Evolutionary conservation across 2,329 filamentous ascomycete genomes (phyloP), one percentile per base, ranked within the genome.

Genomic region (Xenosphaeropsis pyriputrescens): DNA sequence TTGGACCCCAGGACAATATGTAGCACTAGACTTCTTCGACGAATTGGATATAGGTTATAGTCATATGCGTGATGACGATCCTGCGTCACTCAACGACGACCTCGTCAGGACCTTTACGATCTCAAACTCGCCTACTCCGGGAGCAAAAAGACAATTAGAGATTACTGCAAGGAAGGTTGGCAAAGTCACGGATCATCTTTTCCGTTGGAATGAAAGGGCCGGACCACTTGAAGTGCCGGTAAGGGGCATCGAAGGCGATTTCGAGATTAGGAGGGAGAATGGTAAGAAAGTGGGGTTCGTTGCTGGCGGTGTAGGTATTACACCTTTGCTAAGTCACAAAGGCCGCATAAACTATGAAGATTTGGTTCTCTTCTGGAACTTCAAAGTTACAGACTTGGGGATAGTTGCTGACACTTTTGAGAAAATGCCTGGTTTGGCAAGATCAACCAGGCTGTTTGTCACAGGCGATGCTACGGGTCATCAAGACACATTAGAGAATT

Each of bases 51-150:
- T 65, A 9, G 85, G 85, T 1, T 93, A 85, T 56, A 72, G 68
- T 35, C 86, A 93, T 53, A 93, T 93, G 85, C 66, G 75, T 2
- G 78, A 93, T 44, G 74, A 81, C 40, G 84, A 93, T 46, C 85
- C 85, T 5, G 68, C 68, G 45, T 82, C 75, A 47, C 55, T 93
- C 13, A 94, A 93, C 48, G 85, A 93, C 52, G 85, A 94, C 52
- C 88, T 75, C 43, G 64, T 91, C 4, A 66, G 85, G 18, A 93
- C 85, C 0, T 93, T 93, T 50, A 93, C 85, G 2, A 68, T 93
- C 0, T 83, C 79, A 1, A 83, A 70, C 2, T 57, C 19, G 35
- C 29, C 19, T 17, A 9, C 12, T 26, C 22, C 22, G 22, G 22
- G 22, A 26, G 22, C 8, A 6, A 26, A 26, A 26, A 26, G 8